Percentiles rank a stretch among this genome's conserved stretches.
Conservation (phyloP, 257 asterid genomes). For the Plantago elongata region DNA sequence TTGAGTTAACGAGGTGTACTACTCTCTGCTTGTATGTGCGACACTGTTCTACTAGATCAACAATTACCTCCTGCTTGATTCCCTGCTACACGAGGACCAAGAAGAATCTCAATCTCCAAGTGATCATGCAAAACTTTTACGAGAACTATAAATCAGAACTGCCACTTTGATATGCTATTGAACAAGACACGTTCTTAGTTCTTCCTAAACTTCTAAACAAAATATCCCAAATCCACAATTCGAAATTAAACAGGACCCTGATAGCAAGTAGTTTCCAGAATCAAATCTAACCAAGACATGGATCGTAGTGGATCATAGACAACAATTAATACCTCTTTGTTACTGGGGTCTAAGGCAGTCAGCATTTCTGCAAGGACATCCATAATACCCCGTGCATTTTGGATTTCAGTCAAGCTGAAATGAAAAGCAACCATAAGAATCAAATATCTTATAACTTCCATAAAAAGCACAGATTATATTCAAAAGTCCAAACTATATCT, state of each 20-base stretch:
- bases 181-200: not conserved
- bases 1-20: constrained; percentile 95
- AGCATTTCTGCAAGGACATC: constrained; percentile 98
- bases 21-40: constrained; percentile 95
- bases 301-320: not conserved
- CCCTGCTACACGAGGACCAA: constrained; percentile 49
- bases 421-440: constrained; percentile 15
- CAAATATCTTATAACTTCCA: constrained; percentile 21
- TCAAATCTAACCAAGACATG: not conserved
- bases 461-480: constrained; percentile 6
- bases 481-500: not conserved
- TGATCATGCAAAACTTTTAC: not conserved
- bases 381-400: constrained; percentile 97
- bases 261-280: not conserved
- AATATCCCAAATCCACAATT: constrained; percentile 11
- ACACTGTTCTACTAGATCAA: constrained; percentile 96
- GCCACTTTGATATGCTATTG: not conserved
- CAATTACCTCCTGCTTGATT: constrained; percentile 89
- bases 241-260: not conserved
- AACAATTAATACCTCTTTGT: constrained; percentile 66
- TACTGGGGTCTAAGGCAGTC: constrained; percentile 83
- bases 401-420: constrained; percentile 84
- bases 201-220: not conserved
- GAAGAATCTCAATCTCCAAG: not conserved
- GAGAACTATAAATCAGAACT: not conserved